Percentiles rank a stretch among this genome's conserved stretches.
Evolutionary conservation across 202 grass and related monocot species (phyloP).

Genomic region (Schoenoplectus tabernaemontani): DNA sequence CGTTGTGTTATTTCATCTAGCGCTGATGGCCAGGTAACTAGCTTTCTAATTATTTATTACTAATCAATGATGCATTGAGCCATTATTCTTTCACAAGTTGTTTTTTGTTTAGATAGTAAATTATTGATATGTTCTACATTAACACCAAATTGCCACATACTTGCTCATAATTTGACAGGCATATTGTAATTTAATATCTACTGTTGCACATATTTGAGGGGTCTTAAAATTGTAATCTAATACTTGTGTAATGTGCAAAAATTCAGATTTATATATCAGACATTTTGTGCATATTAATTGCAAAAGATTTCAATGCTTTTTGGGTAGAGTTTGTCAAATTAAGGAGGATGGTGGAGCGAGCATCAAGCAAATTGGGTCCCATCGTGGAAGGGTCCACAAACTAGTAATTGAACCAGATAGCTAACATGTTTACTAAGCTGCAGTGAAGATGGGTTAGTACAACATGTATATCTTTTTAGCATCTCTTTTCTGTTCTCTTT

Average conservation of each 20-base stretch:
- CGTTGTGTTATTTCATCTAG: constrained; percentile 43
- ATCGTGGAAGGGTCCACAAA: constrained; percentile 42
- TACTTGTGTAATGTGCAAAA: not conserved
- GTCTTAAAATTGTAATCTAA: no score
- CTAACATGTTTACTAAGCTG: constrained; percentile 66
- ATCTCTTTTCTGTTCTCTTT: not conserved
- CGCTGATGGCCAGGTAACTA: constrained; percentile 75
- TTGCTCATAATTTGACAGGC: not conserved
- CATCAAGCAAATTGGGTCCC: constrained; percentile 56
- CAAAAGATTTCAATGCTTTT: not conserved
- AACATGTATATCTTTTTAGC: constrained; percentile 44
- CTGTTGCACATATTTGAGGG: no score
- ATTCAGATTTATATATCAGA: not conserved
- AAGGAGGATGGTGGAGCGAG: constrained; percentile 36
- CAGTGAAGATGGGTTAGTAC: constrained; percentile 76
- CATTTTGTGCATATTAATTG: not conserved
- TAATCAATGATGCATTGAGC: not conserved
- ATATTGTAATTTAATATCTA: constrained; percentile 9
- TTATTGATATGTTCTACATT: not conserved
- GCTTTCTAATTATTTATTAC: not conserved
- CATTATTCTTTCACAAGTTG: not conserved
- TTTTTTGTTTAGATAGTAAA: not conserved
- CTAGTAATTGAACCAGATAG: constrained; percentile 62
- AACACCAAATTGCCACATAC: not conserved
- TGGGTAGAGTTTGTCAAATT: constrained; percentile 59